These are phyloP conservation scores for Ceratocystis harringtonii DNA, from an alignment of 2,329 filamentous ascomycete species.

Conservation along the genomic window DNA sequence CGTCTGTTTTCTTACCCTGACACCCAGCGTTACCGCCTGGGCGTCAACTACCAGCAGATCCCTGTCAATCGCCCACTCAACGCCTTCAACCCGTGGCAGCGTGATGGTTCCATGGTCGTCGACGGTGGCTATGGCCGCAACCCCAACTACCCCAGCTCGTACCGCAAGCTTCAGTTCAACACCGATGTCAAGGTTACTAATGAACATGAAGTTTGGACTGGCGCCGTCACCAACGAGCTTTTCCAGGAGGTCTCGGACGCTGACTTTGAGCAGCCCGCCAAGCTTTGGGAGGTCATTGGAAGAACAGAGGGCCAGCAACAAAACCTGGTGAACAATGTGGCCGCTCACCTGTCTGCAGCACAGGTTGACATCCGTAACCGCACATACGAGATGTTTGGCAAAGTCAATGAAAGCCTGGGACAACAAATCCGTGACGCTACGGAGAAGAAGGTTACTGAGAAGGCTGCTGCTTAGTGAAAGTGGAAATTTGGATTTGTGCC, in stretches of 20 bases:
- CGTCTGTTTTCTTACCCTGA: slow-evolving; percentile 48
- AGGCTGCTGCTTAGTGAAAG: not conserved
- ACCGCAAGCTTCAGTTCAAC: slow-evolving; percentile 32
- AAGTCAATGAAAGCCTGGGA: slow-evolving; percentile 40
- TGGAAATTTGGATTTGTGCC: not conserved
- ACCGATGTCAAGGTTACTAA: slow-evolving; percentile 26
- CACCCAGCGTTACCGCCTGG: slow-evolving; percentile 47
- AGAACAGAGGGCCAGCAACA: slow-evolving; percentile 41
- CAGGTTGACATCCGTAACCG: slow-evolving; percentile 39
- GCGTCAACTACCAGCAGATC: slow-evolving; percentile 49
- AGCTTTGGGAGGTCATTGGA: slow-evolving; percentile 36
- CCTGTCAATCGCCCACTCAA: slow-evolving; percentile 43
- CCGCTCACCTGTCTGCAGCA: slow-evolving; percentile 40
- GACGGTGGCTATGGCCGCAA: slow-evolving; percentile 49
- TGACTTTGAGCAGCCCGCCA: slow-evolving; percentile 36
- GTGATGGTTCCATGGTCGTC: slow-evolving; percentile 56
- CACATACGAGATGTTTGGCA: slow-evolving; percentile 46
- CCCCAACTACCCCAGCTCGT: slow-evolving; percentile 42
- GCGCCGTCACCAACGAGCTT: slow-evolving; percentile 29
- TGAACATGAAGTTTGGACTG: slow-evolving; percentile 35
- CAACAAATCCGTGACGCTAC: slow-evolving; percentile 20
- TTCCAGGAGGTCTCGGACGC: slow-evolving; percentile 31
- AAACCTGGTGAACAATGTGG: slow-evolving; percentile 44
- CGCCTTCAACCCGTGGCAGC: slow-evolving; percentile 53
- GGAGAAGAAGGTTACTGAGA: slow-evolving; percentile 1